A percentile compares a stretch with the other conserved stretches of the same genome.
These are phyloP conservation scores for Elsinoe ampelina DNA, from an alignment of 2,329 filamentous ascomycete species.

Conservation along the genomic window DNA sequence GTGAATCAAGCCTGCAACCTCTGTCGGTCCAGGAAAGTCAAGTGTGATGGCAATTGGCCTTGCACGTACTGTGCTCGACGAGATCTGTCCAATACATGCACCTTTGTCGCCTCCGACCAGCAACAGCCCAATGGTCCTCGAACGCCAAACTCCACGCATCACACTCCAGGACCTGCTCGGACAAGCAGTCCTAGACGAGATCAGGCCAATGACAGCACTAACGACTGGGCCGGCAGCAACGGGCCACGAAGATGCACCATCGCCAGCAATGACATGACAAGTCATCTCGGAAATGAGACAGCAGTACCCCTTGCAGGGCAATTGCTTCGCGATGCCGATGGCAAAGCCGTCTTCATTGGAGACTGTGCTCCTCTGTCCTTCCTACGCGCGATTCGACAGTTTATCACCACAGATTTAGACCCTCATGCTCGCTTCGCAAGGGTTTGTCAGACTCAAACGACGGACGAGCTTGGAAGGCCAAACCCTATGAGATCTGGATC, in stretches of 20 bases:
- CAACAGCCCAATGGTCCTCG: neutral
- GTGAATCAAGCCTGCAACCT: constrained; percentile 33
- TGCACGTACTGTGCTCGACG: constrained; percentile 40
- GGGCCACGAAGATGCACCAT: neutral
- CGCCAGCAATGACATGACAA: neutral
- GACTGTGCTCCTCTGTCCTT: constrained; percentile 46
- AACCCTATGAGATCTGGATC: neutral
- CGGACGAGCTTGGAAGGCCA: neutral
- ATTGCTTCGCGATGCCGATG: constrained; percentile 43
- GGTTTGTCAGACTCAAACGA: constrained; percentile 11
- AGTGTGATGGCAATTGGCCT: constrained; percentile 43
- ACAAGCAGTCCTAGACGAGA: too few relatives aligned
- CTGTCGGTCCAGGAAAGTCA: constrained; percentile 41
- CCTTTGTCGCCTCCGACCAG: constrained; percentile 22
- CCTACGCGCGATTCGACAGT: constrained; percentile 43
- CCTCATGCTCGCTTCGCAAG: constrained; percentile 22
- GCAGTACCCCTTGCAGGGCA: constrained; percentile 36
- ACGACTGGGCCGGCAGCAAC: neutral
- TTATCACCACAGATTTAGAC: constrained; percentile 39
- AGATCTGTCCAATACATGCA: constrained; percentile 32
- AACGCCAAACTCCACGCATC: neutral
- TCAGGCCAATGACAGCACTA: too few relatives aligned
- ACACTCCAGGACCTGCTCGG: neutral
- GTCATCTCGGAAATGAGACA: constrained; percentile 24
- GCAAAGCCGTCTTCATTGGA: constrained; percentile 46